Evolutionary conservation across 2,329 filamentous ascomycete genomes (phyloP).

Genomic region (Trichoderma sp.): DNA sequence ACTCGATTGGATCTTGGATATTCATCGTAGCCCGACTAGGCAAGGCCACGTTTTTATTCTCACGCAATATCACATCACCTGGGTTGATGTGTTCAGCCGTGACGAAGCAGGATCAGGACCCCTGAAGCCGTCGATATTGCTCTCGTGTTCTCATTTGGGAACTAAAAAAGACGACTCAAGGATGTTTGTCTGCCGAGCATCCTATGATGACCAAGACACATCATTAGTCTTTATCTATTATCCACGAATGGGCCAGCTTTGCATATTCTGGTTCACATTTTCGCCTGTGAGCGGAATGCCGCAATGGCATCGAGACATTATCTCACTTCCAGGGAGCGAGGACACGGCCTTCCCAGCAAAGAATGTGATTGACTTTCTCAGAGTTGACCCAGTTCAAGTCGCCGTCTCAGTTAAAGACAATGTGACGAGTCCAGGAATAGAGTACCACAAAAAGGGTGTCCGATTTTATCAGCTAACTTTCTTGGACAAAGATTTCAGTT

Average conservation of each 20-base stretch:
- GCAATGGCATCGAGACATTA: slow-evolving; percentile 38
- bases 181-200: slow-evolving; percentile 31
- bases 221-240: slow-evolving; percentile 37
- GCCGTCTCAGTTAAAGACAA: slow-evolving; percentile 2
- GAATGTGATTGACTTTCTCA: slow-evolving; percentile 27
- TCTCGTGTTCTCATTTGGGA: slow-evolving; percentile 31
- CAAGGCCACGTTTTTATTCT: slow-evolving; percentile 55
- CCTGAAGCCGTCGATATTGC: slow-evolving; percentile 26
- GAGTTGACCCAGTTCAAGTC: slow-evolving; percentile 30
- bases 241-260: slow-evolving; percentile 31
- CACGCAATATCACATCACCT: slow-evolving; percentile 50
- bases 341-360: neutral
- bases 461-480: slow-evolving; percentile 48
- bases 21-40: slow-evolving; percentile 46
- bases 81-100: slow-evolving; percentile 41
- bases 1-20: slow-evolving; percentile 51
- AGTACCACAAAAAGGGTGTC: slow-evolving; percentile 34
- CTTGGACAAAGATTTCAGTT: slow-evolving; percentile 41
- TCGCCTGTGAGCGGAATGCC: slow-evolving; percentile 29
- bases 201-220: slow-evolving; percentile 23
- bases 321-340: slow-evolving; percentile 26
- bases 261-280: slow-evolving; percentile 36
- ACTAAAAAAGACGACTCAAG: slow-evolving; percentile 26
- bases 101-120: slow-evolving; percentile 14
- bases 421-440: slow-evolving; percentile 26